A percentile compares a stretch with the other conserved stretches of the same genome.
These are phyloP conservation scores for Aspergillus ibericus DNA, from an alignment of 2,329 filamentous ascomycete species.

Conservation along the genomic window DNA sequence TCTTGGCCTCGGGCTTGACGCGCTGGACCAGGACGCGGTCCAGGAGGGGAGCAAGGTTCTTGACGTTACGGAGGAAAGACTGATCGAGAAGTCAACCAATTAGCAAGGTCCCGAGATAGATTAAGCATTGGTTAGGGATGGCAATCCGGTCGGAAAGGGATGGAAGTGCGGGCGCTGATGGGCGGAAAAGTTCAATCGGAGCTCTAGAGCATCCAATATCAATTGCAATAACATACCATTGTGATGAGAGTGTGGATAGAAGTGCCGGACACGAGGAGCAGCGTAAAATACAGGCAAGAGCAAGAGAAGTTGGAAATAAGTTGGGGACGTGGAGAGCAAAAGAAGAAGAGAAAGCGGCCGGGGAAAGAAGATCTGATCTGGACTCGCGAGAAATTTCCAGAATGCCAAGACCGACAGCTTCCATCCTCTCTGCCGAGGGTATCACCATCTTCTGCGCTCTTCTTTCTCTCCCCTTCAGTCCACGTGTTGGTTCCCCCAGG, in stretches of 20 bases:
- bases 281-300: slow-evolving; percentile 2
- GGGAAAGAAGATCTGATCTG: slow-evolving; percentile 36
- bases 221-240: slow-evolving; percentile 26
- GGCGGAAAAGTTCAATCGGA: slow-evolving; percentile 11
- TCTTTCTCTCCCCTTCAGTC: background rate
- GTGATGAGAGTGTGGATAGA: slow-evolving; percentile 13
- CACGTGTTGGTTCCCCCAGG: background rate
- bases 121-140: background rate
- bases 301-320: slow-evolving; percentile 14
- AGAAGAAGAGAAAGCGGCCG: slow-evolving; percentile 32
- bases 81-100: slow-evolving; percentile 13
- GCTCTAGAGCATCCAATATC: background rate
- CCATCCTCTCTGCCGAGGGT: slow-evolving; percentile 34
- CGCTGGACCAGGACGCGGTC: slow-evolving; percentile 98
- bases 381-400: slow-evolving; percentile 46
- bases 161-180: background rate
- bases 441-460: slow-evolving; percentile 2
- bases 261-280: slow-evolving; percentile 12
- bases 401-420: slow-evolving; percentile 43
- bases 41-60: slow-evolving; percentile 89
- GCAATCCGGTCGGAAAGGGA: background rate
- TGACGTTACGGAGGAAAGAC: slow-evolving; percentile 84
- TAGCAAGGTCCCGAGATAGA: background rate
- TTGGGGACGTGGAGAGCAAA: slow-evolving; percentile 28
- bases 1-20: slow-evolving; percentile 95